Conservation (phyloP, 1,139 yeast genomes). For the Debaryomyces sp. region DNA sequence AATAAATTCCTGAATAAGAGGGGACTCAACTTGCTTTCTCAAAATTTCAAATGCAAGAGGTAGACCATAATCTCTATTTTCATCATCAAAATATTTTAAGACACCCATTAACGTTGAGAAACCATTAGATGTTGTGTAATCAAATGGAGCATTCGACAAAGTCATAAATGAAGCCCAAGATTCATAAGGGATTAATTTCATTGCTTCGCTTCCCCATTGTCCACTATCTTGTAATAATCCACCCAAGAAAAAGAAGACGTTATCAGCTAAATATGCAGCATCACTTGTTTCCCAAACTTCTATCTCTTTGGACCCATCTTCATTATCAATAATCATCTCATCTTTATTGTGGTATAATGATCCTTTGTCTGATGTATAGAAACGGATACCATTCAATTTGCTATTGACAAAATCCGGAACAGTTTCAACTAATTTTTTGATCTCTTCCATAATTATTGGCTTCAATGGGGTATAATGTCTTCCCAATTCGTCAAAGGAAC, state of each 20-base stretch:
- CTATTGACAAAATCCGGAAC: constrained; percentile 25
- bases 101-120: constrained; percentile 56
- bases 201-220: constrained; percentile 50
- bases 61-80: constrained; percentile 54
- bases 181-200: constrained; percentile 41
- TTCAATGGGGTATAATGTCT: constrained; percentile 81
- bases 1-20: constrained; percentile 22
- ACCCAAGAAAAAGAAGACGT: constrained; percentile 48
- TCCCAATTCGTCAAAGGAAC: constrained; percentile 76
- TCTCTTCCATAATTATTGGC: constrained; percentile 56
- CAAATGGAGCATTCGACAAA: constrained; percentile 59
- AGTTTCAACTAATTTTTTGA: constrained; percentile 48
- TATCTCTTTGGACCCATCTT: constrained; percentile 39
- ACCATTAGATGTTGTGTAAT: constrained; percentile 58
- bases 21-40: constrained; percentile 15
- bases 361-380: constrained; percentile 47
- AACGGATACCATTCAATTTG: constrained; percentile 40
- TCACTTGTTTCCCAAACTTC: constrained; percentile 57
- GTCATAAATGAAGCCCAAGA: constrained; percentile 48
- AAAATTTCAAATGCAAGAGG: constrained; percentile 23
- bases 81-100: constrained; percentile 58
- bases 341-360: constrained; percentile 41
- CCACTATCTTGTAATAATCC: constrained; percentile 50
- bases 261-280: constrained; percentile 49
- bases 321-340: constrained; percentile 43